Conservation (phyloP, 2,329 filamentous ascomycete genomes). For the Aschersonia sp. region DNA sequence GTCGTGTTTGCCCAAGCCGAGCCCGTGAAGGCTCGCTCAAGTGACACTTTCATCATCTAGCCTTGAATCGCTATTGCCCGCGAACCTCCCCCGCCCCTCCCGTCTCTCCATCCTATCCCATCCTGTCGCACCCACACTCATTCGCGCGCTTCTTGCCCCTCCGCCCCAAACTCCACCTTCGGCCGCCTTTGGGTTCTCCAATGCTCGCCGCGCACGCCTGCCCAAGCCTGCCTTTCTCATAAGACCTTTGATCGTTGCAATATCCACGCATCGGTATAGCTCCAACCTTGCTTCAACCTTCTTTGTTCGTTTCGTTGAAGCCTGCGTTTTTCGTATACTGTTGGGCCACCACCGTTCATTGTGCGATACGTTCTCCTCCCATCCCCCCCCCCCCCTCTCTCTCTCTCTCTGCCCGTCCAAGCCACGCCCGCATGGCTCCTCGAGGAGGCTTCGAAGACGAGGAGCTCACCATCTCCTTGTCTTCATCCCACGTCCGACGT, state of each 20-base stretch:
- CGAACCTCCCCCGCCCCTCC: too few species aligned
- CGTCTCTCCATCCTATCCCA: too few species aligned
- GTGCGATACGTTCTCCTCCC: neutral
- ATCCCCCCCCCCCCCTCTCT: neutral
- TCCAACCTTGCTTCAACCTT: too few species aligned
- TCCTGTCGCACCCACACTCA: too few species aligned
- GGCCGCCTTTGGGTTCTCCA: neutral
- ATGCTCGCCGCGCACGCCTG: neutral
- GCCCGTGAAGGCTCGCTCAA: neutral
- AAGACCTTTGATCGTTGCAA: too few species aligned
- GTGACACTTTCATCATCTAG: neutral
- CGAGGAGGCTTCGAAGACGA: constrained; percentile 58
- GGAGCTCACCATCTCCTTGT: constrained; percentile 67
- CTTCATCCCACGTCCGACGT: constrained; percentile 48
- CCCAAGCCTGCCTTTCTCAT: neutral
- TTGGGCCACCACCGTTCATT: neutral
- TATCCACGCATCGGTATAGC: too few species aligned
- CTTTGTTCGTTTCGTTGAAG: too few species aligned
- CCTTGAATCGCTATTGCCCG: neutral
- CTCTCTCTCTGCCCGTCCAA: neutral
- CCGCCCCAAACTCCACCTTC: neutral
- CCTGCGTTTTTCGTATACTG: too few species aligned
- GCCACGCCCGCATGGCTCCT: constrained; percentile 28
- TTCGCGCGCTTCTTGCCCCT: too few species aligned
- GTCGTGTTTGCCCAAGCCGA: neutral